Conservation (phyloP, 331 rosid species). For the Phaseolus coccineus region DNA sequence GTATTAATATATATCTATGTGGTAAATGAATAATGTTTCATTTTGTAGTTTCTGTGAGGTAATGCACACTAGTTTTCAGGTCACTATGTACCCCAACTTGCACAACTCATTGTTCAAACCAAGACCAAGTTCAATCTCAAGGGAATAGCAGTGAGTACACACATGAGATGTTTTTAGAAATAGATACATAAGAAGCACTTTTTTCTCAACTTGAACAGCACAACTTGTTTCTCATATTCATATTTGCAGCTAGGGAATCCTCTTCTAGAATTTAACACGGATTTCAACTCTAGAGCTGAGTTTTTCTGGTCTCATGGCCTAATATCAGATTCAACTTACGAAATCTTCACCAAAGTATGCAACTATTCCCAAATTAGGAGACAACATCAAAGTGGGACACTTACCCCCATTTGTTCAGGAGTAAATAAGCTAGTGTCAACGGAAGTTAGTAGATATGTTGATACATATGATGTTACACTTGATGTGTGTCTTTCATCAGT, state of each 20-base stretch:
- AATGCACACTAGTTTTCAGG: slow-evolving; percentile 50
- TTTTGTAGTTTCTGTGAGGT: slow-evolving; percentile 11
- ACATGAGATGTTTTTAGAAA: neutral
- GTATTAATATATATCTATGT: slow-evolving; percentile 14
- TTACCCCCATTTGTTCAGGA: slow-evolving; percentile 64
- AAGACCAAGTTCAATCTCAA: slow-evolving; percentile 57
- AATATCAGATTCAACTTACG: slow-evolving; percentile 79
- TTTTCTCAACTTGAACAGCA: neutral
- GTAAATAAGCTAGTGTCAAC: slow-evolving; percentile 68
- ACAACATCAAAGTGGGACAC: slow-evolving; percentile 61
- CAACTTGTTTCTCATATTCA: neutral
- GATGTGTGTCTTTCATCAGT: slow-evolving; percentile 80
- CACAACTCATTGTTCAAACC: slow-evolving; percentile 60
- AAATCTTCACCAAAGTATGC: slow-evolving; percentile 60
- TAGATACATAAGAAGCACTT: neutral
- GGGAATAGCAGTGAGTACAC: slow-evolving; percentile 72
- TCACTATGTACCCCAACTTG: slow-evolving; percentile 78
- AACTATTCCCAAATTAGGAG: slow-evolving; percentile 75
- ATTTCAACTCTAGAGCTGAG: slow-evolving; percentile 75
- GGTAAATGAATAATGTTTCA: neutral
- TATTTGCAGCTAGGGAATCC: slow-evolving; percentile 75
- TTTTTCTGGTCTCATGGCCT: slow-evolving; percentile 86
- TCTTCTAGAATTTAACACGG: slow-evolving; percentile 69
- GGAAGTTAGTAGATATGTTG: slow-evolving; percentile 78
- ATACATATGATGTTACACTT: slow-evolving; percentile 84